These are phyloP conservation scores for Cudoniella acicularis DNA, from an alignment of 495 filamentous ascomycete genomes.

Conservation along the genomic window DNA sequence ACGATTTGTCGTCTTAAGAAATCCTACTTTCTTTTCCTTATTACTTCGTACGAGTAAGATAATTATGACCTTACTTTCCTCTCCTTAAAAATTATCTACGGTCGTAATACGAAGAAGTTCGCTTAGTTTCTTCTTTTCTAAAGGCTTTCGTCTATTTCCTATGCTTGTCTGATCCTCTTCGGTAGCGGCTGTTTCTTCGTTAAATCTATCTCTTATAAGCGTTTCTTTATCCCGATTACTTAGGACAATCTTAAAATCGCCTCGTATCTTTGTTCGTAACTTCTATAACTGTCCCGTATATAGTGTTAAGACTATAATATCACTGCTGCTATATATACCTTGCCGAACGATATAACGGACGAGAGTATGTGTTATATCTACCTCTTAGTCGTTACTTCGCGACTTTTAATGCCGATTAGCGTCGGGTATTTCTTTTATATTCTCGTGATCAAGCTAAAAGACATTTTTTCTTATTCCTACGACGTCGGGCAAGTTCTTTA, in stretches of 20 bases:
- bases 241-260: slow-evolving; percentile 56
- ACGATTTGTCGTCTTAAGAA: slow-evolving; percentile 69
- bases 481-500: slow-evolving; percentile 54
- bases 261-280: slow-evolving; percentile 49
- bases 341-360: slow-evolving; percentile 72
- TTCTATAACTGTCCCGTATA: slow-evolving; percentile 82
- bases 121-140: no score
- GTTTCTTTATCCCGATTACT: slow-evolving; percentile 49
- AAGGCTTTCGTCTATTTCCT: no score
- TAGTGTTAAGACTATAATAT: slow-evolving; percentile 84
- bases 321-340: slow-evolving; percentile 51
- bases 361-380: slow-evolving; percentile 59
- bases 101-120: slow-evolving; percentile 61
- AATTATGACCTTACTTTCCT: slow-evolving; percentile 87
- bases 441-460: slow-evolving; percentile 71
- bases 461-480: slow-evolving; percentile 74
- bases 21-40: slow-evolving; percentile 52
- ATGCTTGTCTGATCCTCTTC: no score
- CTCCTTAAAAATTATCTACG: slow-evolving; percentile 63
- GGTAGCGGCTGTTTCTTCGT: no score
- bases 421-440: slow-evolving; percentile 46
- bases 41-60: slow-evolving; percentile 81
- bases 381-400: slow-evolving; percentile 60
- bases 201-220: no score
- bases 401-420: slow-evolving; percentile 32